These are phyloP conservation scores for Spongiforma sp. DNA, from an alignment of 1,284 basidiomycete genomes.

Conservation along the genomic window DNA sequence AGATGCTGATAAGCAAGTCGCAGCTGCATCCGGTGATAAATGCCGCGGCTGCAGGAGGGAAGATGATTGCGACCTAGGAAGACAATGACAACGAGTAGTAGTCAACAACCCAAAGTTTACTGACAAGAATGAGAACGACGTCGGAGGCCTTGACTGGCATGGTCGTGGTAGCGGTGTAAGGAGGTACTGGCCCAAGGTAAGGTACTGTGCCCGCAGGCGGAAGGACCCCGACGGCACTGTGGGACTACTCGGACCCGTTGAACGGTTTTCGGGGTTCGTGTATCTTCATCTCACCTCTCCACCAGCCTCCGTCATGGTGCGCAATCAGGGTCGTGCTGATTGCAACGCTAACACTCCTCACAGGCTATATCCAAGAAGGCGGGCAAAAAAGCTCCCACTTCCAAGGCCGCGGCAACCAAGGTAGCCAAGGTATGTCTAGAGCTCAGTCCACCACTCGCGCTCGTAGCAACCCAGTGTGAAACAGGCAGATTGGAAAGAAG, in stretches of 20 bases:
- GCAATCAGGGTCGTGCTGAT: too few relatives aligned
- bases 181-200: background rate
- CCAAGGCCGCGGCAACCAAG: slow-evolving; percentile 67
- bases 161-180: background rate
- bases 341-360: slow-evolving; percentile 13
- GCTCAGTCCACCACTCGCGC: slow-evolving; percentile 4
- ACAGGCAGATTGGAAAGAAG: slow-evolving; percentile 97
- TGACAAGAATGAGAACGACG: slow-evolving; percentile 43
- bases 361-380: slow-evolving; percentile 93
- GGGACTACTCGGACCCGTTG: too few relatives aligned
- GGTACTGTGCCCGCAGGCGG: slow-evolving; percentile 9
- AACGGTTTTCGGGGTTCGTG: slow-evolving; percentile 18
- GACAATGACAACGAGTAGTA: slow-evolving; percentile 7
- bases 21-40: slow-evolving; percentile 76
- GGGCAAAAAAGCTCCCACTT: slow-evolving; percentile 80
- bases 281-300: slow-evolving; percentile 6
- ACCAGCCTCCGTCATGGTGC: slow-evolving; percentile 27
- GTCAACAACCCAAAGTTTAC: slow-evolving; percentile 13
- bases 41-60: slow-evolving; percentile 63
- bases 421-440: slow-evolving; percentile 69
- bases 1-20: slow-evolving; percentile 74
- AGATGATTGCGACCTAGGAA: slow-evolving; percentile 72
- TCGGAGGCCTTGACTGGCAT: slow-evolving; percentile 39
- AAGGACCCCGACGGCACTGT: slow-evolving; percentile 26
- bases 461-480: slow-evolving; percentile 6